Base-by-base conservation (phyloP, 371 early-diverging fungal genomes). In the Mortierella sp. region DNA sequence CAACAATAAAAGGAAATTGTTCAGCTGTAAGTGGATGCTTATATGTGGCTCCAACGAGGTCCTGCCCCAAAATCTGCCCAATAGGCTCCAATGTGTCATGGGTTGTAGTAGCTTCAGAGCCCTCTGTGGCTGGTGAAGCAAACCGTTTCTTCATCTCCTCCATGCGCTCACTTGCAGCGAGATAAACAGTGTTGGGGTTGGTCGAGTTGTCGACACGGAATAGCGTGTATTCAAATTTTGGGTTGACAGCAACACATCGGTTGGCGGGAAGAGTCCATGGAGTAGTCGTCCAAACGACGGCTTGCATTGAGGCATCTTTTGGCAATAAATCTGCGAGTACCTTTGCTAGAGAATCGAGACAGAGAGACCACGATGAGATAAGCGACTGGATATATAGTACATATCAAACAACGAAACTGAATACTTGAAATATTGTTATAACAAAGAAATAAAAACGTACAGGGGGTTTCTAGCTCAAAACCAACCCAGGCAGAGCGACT, bases 201-300 rank as follows among this genome's bases (percentile, higher is more conserved):
- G 68, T 56, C 0, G 76, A 66, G 13, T 53, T 60, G 40, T 35
- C 58, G 28, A 83, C 67, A 35, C 83, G 64, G 29, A 93, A 86
- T 0, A 94, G 55, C 0, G 86, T 87, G 73, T 98, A 98, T 2
- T 76, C 83, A 34, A 97, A 75, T 0, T 91, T 88, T 10, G 90
- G 90, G 67, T 96, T 89, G 3, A 98, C 92, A 2, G 93, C 89
- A 34, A 96, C 88, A 8, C 95, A 97, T 45, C 86, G 84, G 82
- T 98, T 97, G 26, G 97, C 92, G 0, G 97, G 97, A 7, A 98
- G 80, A 1, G 98, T 97, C 97, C 97, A 98, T 0, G 99, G 98
- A 0, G 99, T 98, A 0, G 99, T 98, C 1, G 98, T 98, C 98
- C 98, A 98, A 12, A 95, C 91, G 9, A 97, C 81, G 7, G 93